A percentile compares a stretch with the other conserved stretches of the same genome.
Evolutionary conservation across 148 eudicot genomes (phyloP).

Genomic region (Vaccinium vitisidaea): DNA sequence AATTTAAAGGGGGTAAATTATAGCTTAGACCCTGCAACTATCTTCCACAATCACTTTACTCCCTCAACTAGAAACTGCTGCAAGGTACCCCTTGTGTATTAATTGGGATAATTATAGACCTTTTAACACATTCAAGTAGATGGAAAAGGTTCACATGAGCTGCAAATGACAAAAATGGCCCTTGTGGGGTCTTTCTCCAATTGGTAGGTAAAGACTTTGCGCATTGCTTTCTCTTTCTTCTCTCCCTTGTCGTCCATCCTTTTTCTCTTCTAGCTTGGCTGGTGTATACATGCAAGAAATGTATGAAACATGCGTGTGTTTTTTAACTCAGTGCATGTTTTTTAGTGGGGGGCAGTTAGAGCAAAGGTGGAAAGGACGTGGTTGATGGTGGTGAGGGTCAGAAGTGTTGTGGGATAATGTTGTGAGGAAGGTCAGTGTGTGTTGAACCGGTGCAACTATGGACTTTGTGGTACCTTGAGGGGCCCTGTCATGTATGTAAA

Average conservation of each 20-base stretch:
- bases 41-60: background rate
- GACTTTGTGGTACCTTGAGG: background rate
- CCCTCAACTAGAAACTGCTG: background rate
- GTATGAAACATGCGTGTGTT: too few species aligned
- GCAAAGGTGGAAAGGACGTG: background rate
- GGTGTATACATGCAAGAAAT: too few species aligned
- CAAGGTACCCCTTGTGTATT: background rate
- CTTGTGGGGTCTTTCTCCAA: background rate
- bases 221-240: background rate
- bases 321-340: background rate
- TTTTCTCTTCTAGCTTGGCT: background rate
- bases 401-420: background rate
- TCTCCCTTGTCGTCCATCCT: background rate
- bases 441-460: background rate
- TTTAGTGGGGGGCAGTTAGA: background rate
- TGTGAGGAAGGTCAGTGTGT: background rate
- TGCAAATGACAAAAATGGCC: background rate
- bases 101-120: background rate
- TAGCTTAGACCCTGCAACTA: background rate
- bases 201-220: too few species aligned
- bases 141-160: background rate
- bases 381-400: background rate
- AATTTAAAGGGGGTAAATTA: background rate
- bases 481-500: background rate
- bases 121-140: background rate